A percentile compares a stretch with the other conserved stretches of the same genome.
These are phyloP conservation scores for Aspergillus sp. DNA, from an alignment of 2,329 filamentous ascomycete genomes.

Conservation along the genomic window DNA sequence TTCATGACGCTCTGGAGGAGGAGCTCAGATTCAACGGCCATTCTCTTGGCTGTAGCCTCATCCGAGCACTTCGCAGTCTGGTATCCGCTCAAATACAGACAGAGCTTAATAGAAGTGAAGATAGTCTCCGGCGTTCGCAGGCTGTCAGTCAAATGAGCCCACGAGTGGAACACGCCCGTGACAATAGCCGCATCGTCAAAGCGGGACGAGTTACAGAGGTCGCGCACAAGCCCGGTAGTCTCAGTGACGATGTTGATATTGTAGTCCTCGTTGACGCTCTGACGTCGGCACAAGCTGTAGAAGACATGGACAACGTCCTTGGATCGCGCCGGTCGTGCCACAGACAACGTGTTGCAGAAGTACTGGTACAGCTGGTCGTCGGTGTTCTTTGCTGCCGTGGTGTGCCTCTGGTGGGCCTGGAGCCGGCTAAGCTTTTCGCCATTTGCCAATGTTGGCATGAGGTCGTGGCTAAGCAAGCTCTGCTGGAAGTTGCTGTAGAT, in stretches of 20 bases:
- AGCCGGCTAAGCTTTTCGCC: slow-evolving; percentile 31
- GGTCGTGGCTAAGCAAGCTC: slow-evolving; percentile 32
- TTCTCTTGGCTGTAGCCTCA: slow-evolving; percentile 26
- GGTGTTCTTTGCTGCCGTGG: slow-evolving; percentile 28
- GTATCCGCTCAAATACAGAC: slow-evolving; percentile 36
- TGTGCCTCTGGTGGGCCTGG: slow-evolving; percentile 32
- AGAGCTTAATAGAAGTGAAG: slow-evolving; percentile 37
- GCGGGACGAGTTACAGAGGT: slow-evolving; percentile 28
- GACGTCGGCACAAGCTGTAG: slow-evolving; percentile 33
- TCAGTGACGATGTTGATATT: slow-evolving; percentile 31
- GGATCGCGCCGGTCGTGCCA: slow-evolving; percentile 22
- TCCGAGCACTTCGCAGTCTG: slow-evolving; percentile 30
- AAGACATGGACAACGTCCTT: slow-evolving; percentile 33
- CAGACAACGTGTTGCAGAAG: slow-evolving; percentile 35
- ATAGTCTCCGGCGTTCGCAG: slow-evolving; percentile 33
- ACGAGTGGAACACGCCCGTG: slow-evolving; percentile 34
- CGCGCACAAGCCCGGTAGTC: slow-evolving; percentile 27
- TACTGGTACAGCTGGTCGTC: slow-evolving; percentile 37
- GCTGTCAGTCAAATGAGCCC: slow-evolving; percentile 35
- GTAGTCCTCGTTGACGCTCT: slow-evolving; percentile 29
- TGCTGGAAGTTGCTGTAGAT: slow-evolving; percentile 42
- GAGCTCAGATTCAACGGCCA: slow-evolving; percentile 34
- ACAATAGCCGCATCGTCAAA: slow-evolving; percentile 37
- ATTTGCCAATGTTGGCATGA: slow-evolving; percentile 32
- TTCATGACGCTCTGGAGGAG: slow-evolving; percentile 35